Evolutionary conservation across 768 basidiomycete species (phyloP).

Genomic region (Amanita muscaria): DNA sequence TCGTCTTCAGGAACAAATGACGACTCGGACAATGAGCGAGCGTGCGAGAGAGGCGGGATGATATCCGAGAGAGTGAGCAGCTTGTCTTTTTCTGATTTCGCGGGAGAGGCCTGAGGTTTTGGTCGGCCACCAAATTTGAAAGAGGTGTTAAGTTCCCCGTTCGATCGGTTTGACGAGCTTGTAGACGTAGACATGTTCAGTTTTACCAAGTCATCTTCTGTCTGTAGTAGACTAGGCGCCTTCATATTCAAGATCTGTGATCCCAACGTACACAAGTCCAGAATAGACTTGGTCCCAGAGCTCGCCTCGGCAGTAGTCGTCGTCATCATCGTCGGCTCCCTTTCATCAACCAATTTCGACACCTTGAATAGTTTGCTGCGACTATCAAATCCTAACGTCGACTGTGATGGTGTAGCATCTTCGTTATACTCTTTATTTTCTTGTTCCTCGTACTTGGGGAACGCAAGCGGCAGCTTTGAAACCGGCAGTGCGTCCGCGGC

Average conservation of each 20-base stretch:
- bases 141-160: slow-evolving; percentile 59
- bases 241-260: slow-evolving; percentile 26
- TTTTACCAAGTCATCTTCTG: slow-evolving; percentile 13
- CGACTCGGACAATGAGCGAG: slow-evolving; percentile 36
- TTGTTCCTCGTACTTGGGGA: slow-evolving; percentile 6
- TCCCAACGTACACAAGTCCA: slow-evolving; percentile 17
- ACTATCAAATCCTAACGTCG: slow-evolving; percentile 11
- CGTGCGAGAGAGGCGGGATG: slow-evolving; percentile 55
- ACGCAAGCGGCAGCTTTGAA: slow-evolving; percentile 35
- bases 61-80: slow-evolving; percentile 65
- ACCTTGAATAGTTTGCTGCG: slow-evolving; percentile 7
- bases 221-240: slow-evolving; percentile 24
- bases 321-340: slow-evolving; percentile 20
- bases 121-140: too few species aligned
- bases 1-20: slow-evolving; percentile 36
- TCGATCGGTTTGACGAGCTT: slow-evolving; percentile 40
- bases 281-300: slow-evolving; percentile 11
- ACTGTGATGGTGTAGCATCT: slow-evolving; percentile 1
- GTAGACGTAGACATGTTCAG: too few species aligned
- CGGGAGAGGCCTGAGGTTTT: too few species aligned
- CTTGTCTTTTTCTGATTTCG: slow-evolving; percentile 17
- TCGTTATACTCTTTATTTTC: slow-evolving; percentile 2
- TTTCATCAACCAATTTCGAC: slow-evolving; percentile 19
- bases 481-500: slow-evolving; percentile 41
- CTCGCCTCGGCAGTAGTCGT: slow-evolving; percentile 11